Conservation (phyloP, 2,329 filamentous ascomycete genomes). For the Pseudocercospora pini-densiflorae region DNA sequence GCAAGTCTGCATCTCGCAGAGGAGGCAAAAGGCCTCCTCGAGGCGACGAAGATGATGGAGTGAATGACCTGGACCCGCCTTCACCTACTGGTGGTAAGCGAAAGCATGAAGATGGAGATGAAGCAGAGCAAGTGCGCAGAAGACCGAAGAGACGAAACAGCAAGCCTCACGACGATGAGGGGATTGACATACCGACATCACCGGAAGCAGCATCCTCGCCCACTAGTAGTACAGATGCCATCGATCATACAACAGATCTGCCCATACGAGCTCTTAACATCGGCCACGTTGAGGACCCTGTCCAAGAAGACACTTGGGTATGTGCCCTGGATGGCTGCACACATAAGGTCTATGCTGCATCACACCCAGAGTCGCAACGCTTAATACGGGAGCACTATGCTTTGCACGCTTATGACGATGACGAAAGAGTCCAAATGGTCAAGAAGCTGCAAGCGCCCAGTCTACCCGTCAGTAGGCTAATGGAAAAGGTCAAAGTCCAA, state of each 20-base stretch:
- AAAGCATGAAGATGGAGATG: slow-evolving; percentile 17
- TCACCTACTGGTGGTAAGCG: slow-evolving; percentile 27
- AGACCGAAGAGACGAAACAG: slow-evolving; percentile 30
- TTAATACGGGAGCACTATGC: slow-evolving; percentile 66
- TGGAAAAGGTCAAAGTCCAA: slow-evolving; percentile 49
- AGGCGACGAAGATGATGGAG: slow-evolving; percentile 34
- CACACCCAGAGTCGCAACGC: slow-evolving; percentile 58
- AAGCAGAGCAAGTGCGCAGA: slow-evolving; percentile 12
- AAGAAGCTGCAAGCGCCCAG: slow-evolving; percentile 59
- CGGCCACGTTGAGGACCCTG: slow-evolving; percentile 27
- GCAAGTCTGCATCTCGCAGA: slow-evolving; percentile 31
- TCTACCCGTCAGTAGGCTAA: slow-evolving; percentile 49
- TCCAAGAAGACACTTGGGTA: slow-evolving; percentile 62
- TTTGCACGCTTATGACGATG: slow-evolving; percentile 62
- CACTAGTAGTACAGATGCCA: slow-evolving; percentile 9
- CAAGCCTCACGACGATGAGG: slow-evolving; percentile 38
- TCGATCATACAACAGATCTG: slow-evolving; percentile 13
- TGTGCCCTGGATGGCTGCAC: slow-evolving; percentile 68
- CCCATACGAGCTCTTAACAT: slow-evolving; percentile 35
- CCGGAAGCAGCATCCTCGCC: slow-evolving; percentile 35
- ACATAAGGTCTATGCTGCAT: slow-evolving; percentile 67
- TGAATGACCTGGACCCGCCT: slow-evolving; percentile 19
- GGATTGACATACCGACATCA: slow-evolving; percentile 40
- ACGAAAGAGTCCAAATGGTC: slow-evolving; percentile 57
- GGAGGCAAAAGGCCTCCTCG: slow-evolving; percentile 36